phyloP scores from a whole-genome alignment of 202 grass and related monocot species.

The Zizania palustris region DNA sequence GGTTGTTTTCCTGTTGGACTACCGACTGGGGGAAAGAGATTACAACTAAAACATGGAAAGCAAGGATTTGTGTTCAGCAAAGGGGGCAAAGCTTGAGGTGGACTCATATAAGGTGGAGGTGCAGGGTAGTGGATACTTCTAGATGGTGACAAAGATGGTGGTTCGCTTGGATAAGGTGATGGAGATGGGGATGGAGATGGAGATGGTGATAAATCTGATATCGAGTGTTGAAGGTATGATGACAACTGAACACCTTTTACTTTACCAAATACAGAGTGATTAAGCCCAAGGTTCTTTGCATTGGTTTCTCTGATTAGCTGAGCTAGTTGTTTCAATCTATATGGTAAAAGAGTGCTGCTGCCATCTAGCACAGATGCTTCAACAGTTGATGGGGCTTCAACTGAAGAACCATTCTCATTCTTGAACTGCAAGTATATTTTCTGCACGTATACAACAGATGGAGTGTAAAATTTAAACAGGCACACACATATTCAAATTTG shows the following conservation, averaged over 20 bases:
- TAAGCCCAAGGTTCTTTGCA: slow-evolving; percentile 68
- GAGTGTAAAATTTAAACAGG: slow-evolving; percentile 9
- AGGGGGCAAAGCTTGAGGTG: slow-evolving; percentile 38
- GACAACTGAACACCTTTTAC: slow-evolving; percentile 82
- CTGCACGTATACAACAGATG: slow-evolving; percentile 39
- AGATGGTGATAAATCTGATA: slow-evolving; percentile 45
- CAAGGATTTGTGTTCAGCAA: slow-evolving; percentile 32
- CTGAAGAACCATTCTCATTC: slow-evolving; percentile 71
- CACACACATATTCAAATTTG: slow-evolving; percentile 4
- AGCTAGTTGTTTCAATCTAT: slow-evolving; percentile 82
- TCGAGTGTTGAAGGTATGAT: slow-evolving; percentile 59
- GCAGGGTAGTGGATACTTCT: slow-evolving; percentile 29
- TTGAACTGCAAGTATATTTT: slow-evolving; percentile 67
- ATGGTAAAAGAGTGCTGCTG: slow-evolving; percentile 59
- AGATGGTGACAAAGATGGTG: slow-evolving; percentile 40
- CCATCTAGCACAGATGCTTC: slow-evolving; percentile 67
- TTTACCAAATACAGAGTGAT: slow-evolving; percentile 84
- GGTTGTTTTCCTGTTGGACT: slow-evolving; percentile 43
- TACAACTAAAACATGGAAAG: slow-evolving; percentile 46
- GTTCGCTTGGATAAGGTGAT: slow-evolving; percentile 33
- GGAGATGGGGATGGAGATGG: slow-evolving; percentile 41
- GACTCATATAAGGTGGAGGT: slow-evolving; percentile 33
- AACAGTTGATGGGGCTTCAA: slow-evolving; percentile 56
- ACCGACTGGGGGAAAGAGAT: slow-evolving; percentile 30
- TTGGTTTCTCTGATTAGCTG: slow-evolving; percentile 59